phyloP scores from a whole-genome alignment of 1,284 basidiomycete genomes.

The Moesziomyces parantarcticus region DNA sequence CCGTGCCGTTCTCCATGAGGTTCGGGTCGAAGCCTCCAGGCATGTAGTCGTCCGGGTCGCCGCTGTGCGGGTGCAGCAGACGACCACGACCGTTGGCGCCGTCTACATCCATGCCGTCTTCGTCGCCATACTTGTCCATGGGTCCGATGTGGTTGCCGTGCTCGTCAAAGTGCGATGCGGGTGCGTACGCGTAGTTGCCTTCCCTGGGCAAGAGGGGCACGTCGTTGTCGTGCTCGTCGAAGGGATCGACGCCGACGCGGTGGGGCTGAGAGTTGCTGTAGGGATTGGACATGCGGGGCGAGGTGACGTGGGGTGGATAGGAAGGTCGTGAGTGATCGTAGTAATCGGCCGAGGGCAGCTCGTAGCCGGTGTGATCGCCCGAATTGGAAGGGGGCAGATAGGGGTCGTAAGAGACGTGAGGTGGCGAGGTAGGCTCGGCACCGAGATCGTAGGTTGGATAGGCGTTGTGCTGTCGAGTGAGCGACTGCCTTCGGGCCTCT shows the following conservation, averaged over 20 bases:
- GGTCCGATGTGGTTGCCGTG: slow-evolving; percentile 56
- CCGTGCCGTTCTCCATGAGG: slow-evolving; percentile 50
- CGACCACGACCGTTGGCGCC: slow-evolving; percentile 42
- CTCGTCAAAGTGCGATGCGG: slow-evolving; percentile 57
- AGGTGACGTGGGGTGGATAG: slow-evolving; percentile 17
- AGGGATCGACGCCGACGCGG: slow-evolving; percentile 24
- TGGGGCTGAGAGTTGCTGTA: slow-evolving; percentile 33
- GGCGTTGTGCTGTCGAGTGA: slow-evolving; percentile 19
- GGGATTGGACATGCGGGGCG: slow-evolving; percentile 40
- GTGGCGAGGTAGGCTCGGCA: slow-evolving; percentile 29
- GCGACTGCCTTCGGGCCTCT: slow-evolving; percentile 18
- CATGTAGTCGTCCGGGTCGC: slow-evolving; percentile 39
- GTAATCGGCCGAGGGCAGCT: slow-evolving; percentile 37
- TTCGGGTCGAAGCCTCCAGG: slow-evolving; percentile 59
- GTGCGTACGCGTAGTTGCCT: slow-evolving; percentile 57
- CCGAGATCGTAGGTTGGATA: slow-evolving; percentile 55
- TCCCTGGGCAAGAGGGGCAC: slow-evolving; percentile 48
- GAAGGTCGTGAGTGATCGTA: slow-evolving; percentile 21
- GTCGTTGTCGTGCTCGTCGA: slow-evolving; percentile 41
- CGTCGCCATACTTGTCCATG: slow-evolving; percentile 44
- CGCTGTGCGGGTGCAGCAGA: slow-evolving; percentile 14
- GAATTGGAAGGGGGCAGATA: slow-evolving; percentile 35
- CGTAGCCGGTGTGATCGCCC: slow-evolving; percentile 41
- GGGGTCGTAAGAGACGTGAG: slow-evolving; percentile 38
- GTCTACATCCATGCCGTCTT: slow-evolving; percentile 55